Evolutionary conservation across 352 stramenopile species (phyloP), one percentile per base, ranked within the genome.

Genomic region (Thalassiosira mediterranea): DNA sequence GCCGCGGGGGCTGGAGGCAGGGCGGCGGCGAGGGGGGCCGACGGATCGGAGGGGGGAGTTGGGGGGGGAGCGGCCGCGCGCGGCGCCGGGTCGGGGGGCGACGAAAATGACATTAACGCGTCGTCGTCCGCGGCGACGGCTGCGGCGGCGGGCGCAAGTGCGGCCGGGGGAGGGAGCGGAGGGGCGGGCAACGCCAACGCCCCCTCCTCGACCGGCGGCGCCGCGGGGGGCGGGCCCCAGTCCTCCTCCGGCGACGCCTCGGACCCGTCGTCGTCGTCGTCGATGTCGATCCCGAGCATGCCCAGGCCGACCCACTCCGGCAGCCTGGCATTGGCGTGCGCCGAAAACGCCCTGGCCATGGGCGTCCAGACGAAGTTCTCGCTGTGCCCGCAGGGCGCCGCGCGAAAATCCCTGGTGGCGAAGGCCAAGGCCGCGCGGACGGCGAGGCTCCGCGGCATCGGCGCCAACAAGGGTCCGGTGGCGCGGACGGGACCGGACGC

Each of bases 261-360:
- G 2, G 25, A 2, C 25, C 31, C 53, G 8, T 42, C 25, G 28
- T 46, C 10, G 44, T 52, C 26, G 4, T 26, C 44, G n/a, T 52
- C n/a, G n/a, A n/a, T 52, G 44, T 21, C 44, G 44, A 4, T 52
- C 4, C 44, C n/a, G 10, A n/a, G 21, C 15, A 21, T 73, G 1
- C 29, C 63, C 28, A 86, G 82, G 54, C 75, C 79, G 4, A 83
- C 68, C 66, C 73, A 88, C 58, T 76, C 70, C 2, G 56, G 69
- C 10, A 31, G 60, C n/a, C 49, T 92, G 19, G 72, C 71, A 1
- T 37, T 89, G 13, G 46, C 87, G 17, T 87, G 76, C 47, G 67
- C 74, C 46, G 63, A 89, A 42, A 88, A 91, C 71, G 83, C 84
- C 3, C 72, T 90, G n/a, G 32, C 72, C 1, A 80, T 89, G 68